A percentile compares a stretch with the other conserved stretches of the same genome.
phyloP scores from a whole-genome alignment of 805 yeast species.

The Candida succiphila region DNA sequence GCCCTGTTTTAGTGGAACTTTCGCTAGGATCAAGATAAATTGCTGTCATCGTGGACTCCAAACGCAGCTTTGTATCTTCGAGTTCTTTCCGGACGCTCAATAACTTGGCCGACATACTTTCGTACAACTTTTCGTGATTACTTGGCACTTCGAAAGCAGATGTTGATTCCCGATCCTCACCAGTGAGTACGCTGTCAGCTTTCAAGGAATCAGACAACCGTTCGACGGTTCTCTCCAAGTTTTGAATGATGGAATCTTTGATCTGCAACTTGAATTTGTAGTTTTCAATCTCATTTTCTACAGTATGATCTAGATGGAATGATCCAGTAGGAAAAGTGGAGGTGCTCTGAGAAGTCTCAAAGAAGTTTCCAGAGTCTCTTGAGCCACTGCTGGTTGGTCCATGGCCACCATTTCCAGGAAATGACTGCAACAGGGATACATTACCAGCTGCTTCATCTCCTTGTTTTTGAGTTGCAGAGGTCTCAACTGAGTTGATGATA shows the following conservation, averaged over 20 bases:
- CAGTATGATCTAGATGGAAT: no score
- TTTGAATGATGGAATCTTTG: slow-evolving; percentile 41
- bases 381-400: no score
- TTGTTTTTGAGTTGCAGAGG: no score
- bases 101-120: slow-evolving; percentile 17
- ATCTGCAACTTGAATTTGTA: slow-evolving; percentile 41
- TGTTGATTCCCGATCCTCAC: slow-evolving; percentile 1
- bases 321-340: no score
- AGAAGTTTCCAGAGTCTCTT: background rate
- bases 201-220: slow-evolving; percentile 31
- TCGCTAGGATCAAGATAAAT: slow-evolving; percentile 40
- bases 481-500: no score
- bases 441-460: no score
- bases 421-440: no score
- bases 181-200: slow-evolving; percentile 10
- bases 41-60: slow-evolving; percentile 56
- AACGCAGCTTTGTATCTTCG: slow-evolving; percentile 47
- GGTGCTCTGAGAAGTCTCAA: no score
- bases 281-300: slow-evolving; percentile 20
- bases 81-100: slow-evolving; percentile 32
- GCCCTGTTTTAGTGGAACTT: slow-evolving; percentile 38
- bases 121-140: slow-evolving; percentile 22
- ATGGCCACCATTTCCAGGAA: no score
- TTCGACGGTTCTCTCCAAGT: slow-evolving; percentile 34
- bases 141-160: slow-evolving; percentile 20